Base-by-base conservation (phyloP, 352 stramenopile species). In the Globisporangium alternatum region DNA sequence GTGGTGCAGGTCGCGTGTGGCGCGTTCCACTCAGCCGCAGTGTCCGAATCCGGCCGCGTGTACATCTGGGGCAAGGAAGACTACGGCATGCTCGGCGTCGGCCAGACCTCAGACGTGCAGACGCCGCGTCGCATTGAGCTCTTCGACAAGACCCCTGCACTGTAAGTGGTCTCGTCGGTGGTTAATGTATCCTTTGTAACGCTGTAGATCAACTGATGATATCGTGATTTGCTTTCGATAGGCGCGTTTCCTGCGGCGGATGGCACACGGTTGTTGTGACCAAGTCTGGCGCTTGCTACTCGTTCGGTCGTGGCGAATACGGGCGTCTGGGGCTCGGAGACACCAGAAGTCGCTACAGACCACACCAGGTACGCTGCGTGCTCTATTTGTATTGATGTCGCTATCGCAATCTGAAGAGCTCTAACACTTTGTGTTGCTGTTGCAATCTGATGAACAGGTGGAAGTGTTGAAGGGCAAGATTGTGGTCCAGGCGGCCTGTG, bases 21-120 rank as follows among this genome's bases (percentile, higher is more conserved):
- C 31, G 86, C 86, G 10, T 95, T 95, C 69, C 86, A 95, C 71
- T 88, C 86, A 33, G 86, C 86, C 21, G 86, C 83, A 51, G 78
- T 95, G 53, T 93, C 82, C 2, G 80, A 87, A 9, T 73, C 78
- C 5, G 86, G 83, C 28, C 64, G 64, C 17, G 77, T 95, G 8
- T 95, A 83, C 77, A 88, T 91, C 48, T 95, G 86, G 86, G 82
- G 82, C 54, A 93, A 95, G 72, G 86, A 95, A 56, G 88, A 96
- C 70, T 92, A 93, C 59, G 88, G 88, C 43, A 94, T 95, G 87
- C 81, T 96, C 19, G 86, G 86, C 21, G 67, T 90, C 25, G 87
- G 88, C 8, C 85, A 94, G 64, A 87, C 81, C 9, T 80, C 79
- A 2, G 86, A 95, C 64, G 67, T 88, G 55, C 76, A 92, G 65